These are phyloP conservation scores for Pseudogymnoascus sp. DNA, from an alignment of 2,329 filamentous ascomycete genomes.

Conservation along the genomic window DNA sequence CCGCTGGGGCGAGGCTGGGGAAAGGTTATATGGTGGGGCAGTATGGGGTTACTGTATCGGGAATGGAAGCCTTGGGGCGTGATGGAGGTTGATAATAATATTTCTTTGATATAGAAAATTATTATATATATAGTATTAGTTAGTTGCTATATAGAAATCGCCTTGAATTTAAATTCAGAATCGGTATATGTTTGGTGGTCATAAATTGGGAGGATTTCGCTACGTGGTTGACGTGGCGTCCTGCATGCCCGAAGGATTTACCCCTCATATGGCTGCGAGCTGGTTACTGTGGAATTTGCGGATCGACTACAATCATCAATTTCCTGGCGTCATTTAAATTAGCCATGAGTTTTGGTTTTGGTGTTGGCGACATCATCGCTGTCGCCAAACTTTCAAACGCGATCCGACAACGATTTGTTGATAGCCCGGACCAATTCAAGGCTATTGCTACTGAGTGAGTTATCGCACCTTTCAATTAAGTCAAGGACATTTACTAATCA, in stretches of 20 bases:
- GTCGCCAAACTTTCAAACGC: constrained; percentile 25
- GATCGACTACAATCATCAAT: background rate
- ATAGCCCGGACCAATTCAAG: constrained; percentile 25
- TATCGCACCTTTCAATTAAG: background rate
- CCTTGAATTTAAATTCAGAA: background rate
- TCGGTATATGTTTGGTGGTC: background rate
- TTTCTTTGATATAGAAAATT: background rate
- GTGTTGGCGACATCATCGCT: constrained; percentile 29
- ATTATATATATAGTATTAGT: background rate
- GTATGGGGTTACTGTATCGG: background rate
- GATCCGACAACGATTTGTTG: constrained; percentile 24
- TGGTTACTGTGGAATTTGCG: background rate
- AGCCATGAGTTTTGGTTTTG: constrained; percentile 31
- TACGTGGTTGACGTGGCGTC: background rate
- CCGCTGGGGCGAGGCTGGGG: background rate
- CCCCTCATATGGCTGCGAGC: background rate
- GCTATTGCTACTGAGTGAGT: constrained; percentile 23
- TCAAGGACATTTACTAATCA: background rate
- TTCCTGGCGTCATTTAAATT: background rate
- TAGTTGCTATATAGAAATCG: background rate
- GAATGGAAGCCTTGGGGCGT: background rate
- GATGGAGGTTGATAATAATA: background rate
- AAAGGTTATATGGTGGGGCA: constrained; percentile 2
- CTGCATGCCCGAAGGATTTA: background rate
- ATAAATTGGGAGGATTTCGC: background rate